Evolutionary conservation across 2,329 filamentous ascomycete genomes (phyloP).

Genomic region (Pseudogymnoascus sp.): DNA sequence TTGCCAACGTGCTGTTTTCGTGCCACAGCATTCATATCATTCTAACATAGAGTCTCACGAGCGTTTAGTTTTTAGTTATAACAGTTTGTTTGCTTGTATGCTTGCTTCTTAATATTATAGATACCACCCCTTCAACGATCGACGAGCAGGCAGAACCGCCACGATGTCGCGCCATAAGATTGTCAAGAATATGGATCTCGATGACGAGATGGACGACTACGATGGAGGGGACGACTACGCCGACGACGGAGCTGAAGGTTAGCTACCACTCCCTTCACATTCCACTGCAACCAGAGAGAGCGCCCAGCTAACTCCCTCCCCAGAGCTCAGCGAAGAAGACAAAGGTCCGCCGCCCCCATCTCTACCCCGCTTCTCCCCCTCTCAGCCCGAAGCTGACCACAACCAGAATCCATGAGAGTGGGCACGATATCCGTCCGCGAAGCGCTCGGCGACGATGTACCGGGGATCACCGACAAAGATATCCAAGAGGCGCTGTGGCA

Average conservation of each 20-base stretch:
- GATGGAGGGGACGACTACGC: conserved; percentile 41
- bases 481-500: conserved; percentile 91
- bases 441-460: conserved; percentile 51
- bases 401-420: conserved; percentile 51
- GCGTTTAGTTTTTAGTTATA: neutral
- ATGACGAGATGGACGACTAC: conserved; percentile 45
- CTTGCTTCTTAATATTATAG: neutral
- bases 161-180: conserved; percentile 35
- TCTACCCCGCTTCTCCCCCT: neutral
- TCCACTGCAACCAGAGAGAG: conserved; percentile 11
- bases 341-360: conserved; percentile 20
- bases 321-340: conserved; percentile 30
- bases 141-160: neutral
- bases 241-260: conserved; percentile 34
- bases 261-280: neutral
- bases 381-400: neutral
- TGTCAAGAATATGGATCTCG: conserved; percentile 33
- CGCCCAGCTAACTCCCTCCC: conserved; percentile 7
- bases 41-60: neutral
- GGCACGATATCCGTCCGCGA: conserved; percentile 61
- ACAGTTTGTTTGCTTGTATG: neutral
- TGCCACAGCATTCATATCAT: neutral
- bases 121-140: neutral
- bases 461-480: conserved; percentile 54
- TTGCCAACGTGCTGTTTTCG: neutral